Conservation (phyloP, 345 rosid species). For the Corymbia maculata region DNA sequence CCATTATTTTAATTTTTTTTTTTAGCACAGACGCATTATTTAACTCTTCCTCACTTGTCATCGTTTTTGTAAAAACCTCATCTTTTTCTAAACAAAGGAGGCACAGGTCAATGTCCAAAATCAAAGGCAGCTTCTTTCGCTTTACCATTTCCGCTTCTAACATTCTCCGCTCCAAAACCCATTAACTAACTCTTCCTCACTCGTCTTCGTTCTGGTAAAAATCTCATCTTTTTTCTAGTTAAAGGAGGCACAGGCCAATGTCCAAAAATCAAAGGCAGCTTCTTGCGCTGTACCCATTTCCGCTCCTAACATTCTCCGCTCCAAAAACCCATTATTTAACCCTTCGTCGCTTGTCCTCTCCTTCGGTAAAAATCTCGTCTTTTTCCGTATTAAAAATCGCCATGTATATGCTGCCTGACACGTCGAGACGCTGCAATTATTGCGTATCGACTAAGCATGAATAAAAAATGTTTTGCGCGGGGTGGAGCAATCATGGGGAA, state of each 20-base stretch:
- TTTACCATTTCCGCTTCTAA: no score
- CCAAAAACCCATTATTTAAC: not conserved
- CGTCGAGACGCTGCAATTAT: not conserved
- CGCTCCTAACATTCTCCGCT: not conserved
- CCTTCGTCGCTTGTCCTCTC: not conserved
- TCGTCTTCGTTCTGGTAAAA: not conserved
- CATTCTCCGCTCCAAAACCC: not conserved
- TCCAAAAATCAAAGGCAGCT: not conserved
- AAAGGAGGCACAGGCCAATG: not conserved
- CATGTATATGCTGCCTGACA: not conserved
- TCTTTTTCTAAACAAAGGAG: not conserved
- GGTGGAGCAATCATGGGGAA: not conserved
- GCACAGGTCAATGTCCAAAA: no score
- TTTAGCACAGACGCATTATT: not conserved
- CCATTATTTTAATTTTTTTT: not conserved
- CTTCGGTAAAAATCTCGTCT: not conserved
- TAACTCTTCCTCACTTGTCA: not conserved
- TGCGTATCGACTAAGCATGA: not conserved
- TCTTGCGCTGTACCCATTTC: not conserved
- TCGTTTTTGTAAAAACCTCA: not conserved
- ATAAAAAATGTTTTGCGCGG: not conserved
- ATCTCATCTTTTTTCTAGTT: not conserved
- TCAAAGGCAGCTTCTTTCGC: no score
- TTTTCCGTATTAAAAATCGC: not conserved
- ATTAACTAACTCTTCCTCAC: not conserved